Conservation (phyloP, 2,329 filamentous ascomycete genomes). For the Scorias spongiosa region DNA sequence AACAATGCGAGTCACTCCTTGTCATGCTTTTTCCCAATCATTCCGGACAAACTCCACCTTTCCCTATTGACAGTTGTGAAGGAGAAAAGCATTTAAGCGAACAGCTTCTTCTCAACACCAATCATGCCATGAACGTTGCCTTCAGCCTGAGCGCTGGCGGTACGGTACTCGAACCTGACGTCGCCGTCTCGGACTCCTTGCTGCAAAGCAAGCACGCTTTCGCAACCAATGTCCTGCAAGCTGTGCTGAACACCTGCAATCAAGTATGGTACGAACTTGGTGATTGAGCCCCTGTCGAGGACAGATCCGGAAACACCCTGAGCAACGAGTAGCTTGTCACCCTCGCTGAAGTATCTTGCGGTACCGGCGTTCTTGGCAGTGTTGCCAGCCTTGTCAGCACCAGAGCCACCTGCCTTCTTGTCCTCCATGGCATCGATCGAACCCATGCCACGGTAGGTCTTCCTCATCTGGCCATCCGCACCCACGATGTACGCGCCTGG, state of each 20-base stretch:
- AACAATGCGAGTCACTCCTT: not conserved
- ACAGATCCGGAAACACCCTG: constrained; percentile 88
- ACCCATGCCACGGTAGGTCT: constrained; percentile 98
- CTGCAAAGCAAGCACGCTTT: constrained; percentile 64
- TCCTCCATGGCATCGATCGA: constrained; percentile 99
- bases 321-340: constrained; percentile 83
- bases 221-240: constrained; percentile 84
- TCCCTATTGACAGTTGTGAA: not conserved
- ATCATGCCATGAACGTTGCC: constrained; percentile 93
- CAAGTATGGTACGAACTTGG: constrained; percentile 91
- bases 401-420: constrained; percentile 70
- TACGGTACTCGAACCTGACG: constrained; percentile 86
- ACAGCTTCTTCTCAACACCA: constrained; percentile 99
- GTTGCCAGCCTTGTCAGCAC: constrained; percentile 57
- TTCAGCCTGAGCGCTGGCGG: constrained; percentile 86
- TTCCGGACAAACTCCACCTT: not conserved
- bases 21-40: not conserved
- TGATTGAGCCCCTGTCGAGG: constrained; percentile 69
- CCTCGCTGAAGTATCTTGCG: constrained; percentile 95
- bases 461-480: constrained; percentile 92
- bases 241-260: constrained; percentile 94
- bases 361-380: constrained; percentile 96
- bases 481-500: constrained; percentile 94
- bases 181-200: constrained; percentile 55
- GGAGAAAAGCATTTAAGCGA: constrained; percentile 41